Conservation (phyloP, 371 early-diverging fungal genomes). For the Gilbertella persicaria region DNA sequence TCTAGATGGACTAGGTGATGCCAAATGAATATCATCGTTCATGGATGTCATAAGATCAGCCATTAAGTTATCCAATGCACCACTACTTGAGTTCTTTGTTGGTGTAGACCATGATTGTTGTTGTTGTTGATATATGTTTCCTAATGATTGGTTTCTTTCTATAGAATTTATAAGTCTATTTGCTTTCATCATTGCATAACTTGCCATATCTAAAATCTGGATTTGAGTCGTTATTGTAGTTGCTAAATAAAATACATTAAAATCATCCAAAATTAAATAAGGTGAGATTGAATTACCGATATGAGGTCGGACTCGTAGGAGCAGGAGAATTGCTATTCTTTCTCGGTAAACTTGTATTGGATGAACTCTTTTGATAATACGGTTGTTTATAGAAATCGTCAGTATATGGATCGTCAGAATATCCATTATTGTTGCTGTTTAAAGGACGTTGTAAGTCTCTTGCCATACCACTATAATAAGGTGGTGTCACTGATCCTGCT, state of each 20-base stretch:
- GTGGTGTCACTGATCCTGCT: constrained; percentile 31
- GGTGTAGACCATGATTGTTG: constrained; percentile 10
- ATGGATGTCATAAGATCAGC: constrained; percentile 60
- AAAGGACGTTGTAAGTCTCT: constrained; percentile 23
- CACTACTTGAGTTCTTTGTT: constrained; percentile 15
- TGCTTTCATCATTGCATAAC: neutral
- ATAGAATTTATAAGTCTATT: neutral
- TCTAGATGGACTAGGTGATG: neutral
- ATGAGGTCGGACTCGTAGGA: constrained; percentile 36
- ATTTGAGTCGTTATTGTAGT: constrained; percentile 9
- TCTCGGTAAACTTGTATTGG: constrained; percentile 26
- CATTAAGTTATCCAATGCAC: constrained; percentile 58
- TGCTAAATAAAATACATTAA: constrained; percentile 6
- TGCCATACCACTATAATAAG: constrained; percentile 28
- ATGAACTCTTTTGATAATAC: constrained; percentile 9
- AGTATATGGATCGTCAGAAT: constrained; percentile 9
- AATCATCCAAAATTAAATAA: constrained; percentile 1
- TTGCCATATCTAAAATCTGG: constrained; percentile 19
- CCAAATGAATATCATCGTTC: constrained; percentile 32
- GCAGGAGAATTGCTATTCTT: constrained; percentile 46
- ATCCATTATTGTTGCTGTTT: constrained; percentile 8
- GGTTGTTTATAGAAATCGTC: constrained; percentile 24
- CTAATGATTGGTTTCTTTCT: constrained; percentile 26
- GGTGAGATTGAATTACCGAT: constrained; percentile 23
- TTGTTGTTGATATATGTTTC: constrained; percentile 19